Base-by-base conservation (phyloP, 768 basidiomycete genomes). In the Naganishia onofrii region DNA sequence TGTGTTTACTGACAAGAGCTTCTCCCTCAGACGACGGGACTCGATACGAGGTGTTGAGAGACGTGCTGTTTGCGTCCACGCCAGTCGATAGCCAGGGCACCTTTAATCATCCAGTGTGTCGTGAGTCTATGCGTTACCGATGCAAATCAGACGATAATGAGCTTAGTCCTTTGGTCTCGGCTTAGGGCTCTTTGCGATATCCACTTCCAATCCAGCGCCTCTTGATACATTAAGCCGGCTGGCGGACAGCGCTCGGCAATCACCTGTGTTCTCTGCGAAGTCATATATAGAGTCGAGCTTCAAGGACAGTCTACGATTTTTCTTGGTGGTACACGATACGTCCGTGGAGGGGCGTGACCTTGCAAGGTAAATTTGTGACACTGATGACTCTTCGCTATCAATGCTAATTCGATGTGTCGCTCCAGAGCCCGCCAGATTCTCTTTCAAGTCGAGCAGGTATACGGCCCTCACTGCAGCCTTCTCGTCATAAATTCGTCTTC, bases 281-380 rank as follows among this genome's bases (percentile, higher is more conserved):
- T 77, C 79, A 2, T 81, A 76, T 74, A 74, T 79, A 74, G 78
- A 81, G 34, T 71, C 72, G 15, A 21, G 26, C 1, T 66, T 68
- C 2, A 76, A 71, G 28, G 68, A 29, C 21, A 52, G 79, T 0
- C 57, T 80, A 60, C 69, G 75, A 44, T 80, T 78, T 67, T 79
- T 74, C 52, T 75, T 82, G 44, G 74, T 81, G 12, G 73, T 82
- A 0, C 81, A 82, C 56, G 79, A 82, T 68, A 76, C 77, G 2
- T 68, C 69, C 26, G 70, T 26, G 38, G 76, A 72, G 57, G 78
- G 78, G 0, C 64, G 65, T 17, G 60, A 71, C 23, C 21, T 70
- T 15, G 75, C 75, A 54, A 51, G 76, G 67, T 71, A 73, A 29
- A 69, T 64, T n/a, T 51, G 5, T n/a, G 19, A 51, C 23, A n/a